Conservation (phyloP, 208 protist species). For the Trypanosoma avium region DNA sequence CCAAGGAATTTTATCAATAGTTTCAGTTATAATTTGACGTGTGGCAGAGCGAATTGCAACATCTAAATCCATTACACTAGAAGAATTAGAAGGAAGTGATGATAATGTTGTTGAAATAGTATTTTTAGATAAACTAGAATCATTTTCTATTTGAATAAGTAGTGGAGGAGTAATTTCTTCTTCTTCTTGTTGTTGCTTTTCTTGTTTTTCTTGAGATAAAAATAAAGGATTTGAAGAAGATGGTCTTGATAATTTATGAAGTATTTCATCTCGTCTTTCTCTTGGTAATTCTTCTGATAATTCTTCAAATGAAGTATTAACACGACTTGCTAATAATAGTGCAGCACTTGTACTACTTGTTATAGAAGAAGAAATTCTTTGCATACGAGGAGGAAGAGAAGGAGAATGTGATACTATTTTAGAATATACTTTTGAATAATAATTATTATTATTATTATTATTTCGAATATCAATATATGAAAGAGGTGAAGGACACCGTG, state of each 20-base stretch:
- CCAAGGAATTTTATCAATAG: constrained; percentile 62
- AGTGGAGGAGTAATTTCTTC: neutral
- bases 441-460: neutral
- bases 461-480: no score
- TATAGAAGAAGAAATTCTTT: neutral
- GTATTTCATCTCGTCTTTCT: constrained; percentile 17
- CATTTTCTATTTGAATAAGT: no score
- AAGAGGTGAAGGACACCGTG: neutral
- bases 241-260: constrained; percentile 17
- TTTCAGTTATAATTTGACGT: constrained; percentile 31
- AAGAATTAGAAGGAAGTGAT: no score
- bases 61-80: constrained; percentile 33
- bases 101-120: no score
- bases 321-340: constrained; percentile 15
- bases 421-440: no score
- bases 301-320: constrained; percentile 18
- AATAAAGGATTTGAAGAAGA: neutral
- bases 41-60: constrained; percentile 31
- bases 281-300: constrained; percentile 15
- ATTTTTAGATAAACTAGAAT: no score
- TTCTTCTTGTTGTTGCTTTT: neutral
- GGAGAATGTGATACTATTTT: no score
- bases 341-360: neutral
- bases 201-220: neutral
- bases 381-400: no score